Evolutionary conservation across 768 basidiomycete species (phyloP).

Genomic region (Termitomyces titanicus): DNA sequence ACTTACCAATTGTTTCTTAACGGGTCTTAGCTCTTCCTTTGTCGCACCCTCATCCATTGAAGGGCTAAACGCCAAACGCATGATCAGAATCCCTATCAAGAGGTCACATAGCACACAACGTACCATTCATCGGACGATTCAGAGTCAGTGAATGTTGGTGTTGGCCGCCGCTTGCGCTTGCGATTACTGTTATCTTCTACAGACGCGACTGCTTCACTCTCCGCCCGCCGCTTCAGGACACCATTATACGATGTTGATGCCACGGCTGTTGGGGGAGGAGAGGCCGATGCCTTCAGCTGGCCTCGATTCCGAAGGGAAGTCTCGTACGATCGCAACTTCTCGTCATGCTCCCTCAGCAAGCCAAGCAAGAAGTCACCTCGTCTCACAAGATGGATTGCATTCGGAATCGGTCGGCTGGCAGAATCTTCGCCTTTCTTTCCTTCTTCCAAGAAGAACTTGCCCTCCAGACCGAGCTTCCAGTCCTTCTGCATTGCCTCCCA

Average conservation of each 20-base stretch:
- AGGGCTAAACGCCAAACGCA: slow-evolving; percentile 45
- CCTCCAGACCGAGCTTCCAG: slow-evolving; percentile 71
- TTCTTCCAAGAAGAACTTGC: slow-evolving; percentile 98
- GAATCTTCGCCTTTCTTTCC: slow-evolving; percentile 91
- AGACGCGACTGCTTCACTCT: slow-evolving; percentile 81
- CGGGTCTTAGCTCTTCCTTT: slow-evolving; percentile 93
- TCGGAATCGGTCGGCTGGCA: slow-evolving; percentile 86
- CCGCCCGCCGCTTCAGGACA: slow-evolving; percentile 71
- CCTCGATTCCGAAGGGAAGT: slow-evolving; percentile 70
- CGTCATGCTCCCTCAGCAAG: slow-evolving; percentile 82
- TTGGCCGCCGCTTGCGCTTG: slow-evolving; percentile 90
- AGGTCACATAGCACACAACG: slow-evolving; percentile 24
- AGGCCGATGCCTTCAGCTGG: slow-evolving; percentile 66
- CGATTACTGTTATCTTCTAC: slow-evolving; percentile 66
- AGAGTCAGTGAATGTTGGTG: slow-evolving; percentile 94
- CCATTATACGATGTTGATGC: slow-evolving; percentile 62
- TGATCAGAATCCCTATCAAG: slow-evolving; percentile 7
- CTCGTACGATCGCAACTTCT: slow-evolving; percentile 88
- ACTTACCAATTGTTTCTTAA: slow-evolving; percentile 90
- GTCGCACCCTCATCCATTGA: slow-evolving; percentile 94
- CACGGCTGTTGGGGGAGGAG: slow-evolving; percentile 70
- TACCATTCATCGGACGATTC: slow-evolving; percentile 91
- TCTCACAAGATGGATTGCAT: slow-evolving; percentile 96
- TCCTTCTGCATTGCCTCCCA: slow-evolving; percentile 98
- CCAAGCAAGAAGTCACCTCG: slow-evolving; percentile 92